phyloP scores from a whole-genome alignment of 208 protist genomes.

The Porcisia deanei region DNA sequence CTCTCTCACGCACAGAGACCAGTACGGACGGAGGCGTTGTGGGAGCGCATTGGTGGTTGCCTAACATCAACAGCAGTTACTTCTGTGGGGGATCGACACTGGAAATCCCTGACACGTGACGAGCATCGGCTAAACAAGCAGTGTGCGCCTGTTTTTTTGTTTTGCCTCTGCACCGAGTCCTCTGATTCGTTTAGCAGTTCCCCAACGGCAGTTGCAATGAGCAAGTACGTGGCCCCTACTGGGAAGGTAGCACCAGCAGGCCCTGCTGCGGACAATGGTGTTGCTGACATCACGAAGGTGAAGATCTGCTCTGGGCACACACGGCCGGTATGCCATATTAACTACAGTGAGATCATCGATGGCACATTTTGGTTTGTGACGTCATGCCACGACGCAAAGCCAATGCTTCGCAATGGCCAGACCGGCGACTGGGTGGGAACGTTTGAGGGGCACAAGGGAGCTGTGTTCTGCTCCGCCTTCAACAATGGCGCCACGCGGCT shows the following conservation, averaged over 20 bases:
- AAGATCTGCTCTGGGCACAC: constrained; percentile 93
- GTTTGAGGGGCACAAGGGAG: constrained; percentile 96
- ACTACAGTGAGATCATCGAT: constrained; percentile 91
- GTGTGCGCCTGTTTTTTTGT: not conserved
- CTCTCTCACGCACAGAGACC: not conserved
- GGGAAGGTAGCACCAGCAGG: constrained; percentile 40
- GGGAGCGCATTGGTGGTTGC: not conserved
- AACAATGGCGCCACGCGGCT: constrained; percentile 83
- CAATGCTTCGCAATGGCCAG: constrained; percentile 94
- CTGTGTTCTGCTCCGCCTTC: constrained; percentile 93
- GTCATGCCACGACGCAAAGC: constrained; percentile 91
- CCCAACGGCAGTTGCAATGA: constrained; percentile 31
- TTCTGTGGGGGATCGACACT: not conserved
- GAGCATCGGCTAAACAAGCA: not conserved
- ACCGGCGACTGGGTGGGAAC: constrained; percentile 96
- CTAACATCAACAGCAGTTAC: not conserved
- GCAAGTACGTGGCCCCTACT: constrained; percentile 70
- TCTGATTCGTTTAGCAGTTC: constrained; percentile 4
- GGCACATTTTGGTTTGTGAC: constrained; percentile 93
- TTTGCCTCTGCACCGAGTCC: constrained; percentile 2
- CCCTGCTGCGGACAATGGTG: constrained; percentile 27
- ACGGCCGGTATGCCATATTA: constrained; percentile 91
- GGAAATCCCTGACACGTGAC: not conserved
- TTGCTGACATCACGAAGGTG: constrained; percentile 69
- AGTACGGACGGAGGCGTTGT: not conserved